Evolutionary conservation across 768 basidiomycete genomes (phyloP).

Genomic region (Leccinum truebloodii): DNA sequence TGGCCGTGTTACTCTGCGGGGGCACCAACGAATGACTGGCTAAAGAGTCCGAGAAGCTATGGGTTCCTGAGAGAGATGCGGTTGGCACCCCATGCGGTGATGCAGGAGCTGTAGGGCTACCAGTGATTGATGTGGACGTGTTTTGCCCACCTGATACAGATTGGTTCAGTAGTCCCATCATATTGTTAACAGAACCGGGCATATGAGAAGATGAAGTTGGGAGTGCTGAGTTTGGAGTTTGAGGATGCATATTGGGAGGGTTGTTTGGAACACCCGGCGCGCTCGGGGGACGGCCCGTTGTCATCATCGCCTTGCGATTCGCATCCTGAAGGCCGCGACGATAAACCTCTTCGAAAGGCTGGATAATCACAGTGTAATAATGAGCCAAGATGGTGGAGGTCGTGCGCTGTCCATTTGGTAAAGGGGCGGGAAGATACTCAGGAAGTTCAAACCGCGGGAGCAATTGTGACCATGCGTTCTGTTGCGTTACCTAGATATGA

Average conservation of each 20-base stretch:
- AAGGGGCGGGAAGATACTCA: slow-evolving; percentile 49
- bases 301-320: slow-evolving; percentile 53
- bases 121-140: slow-evolving; percentile 19
- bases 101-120: slow-evolving; percentile 26
- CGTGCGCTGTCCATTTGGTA: slow-evolving; percentile 47
- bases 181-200: slow-evolving; percentile 19
- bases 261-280: slow-evolving; percentile 16
- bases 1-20: slow-evolving; percentile 13
- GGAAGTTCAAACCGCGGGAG: slow-evolving; percentile 61
- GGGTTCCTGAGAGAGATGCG: slow-evolving; percentile 26
- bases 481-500: slow-evolving; percentile 44
- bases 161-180: slow-evolving; percentile 30
- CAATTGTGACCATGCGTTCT: slow-evolving; percentile 58
- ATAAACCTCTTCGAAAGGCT: slow-evolving; percentile 73
- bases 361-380: slow-evolving; percentile 62
- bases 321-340: slow-evolving; percentile 61
- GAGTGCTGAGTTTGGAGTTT: slow-evolving; percentile 13
- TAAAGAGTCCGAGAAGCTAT: slow-evolving; percentile 29
- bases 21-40: slow-evolving; percentile 20
- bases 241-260: slow-evolving; percentile 18
- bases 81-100: slow-evolving; percentile 26
- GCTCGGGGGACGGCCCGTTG: slow-evolving; percentile 37
- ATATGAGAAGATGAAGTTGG: slow-evolving; percentile 24
- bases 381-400: slow-evolving; percentile 54
- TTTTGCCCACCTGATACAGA: slow-evolving; percentile 23